Evolutionary conservation across 2,329 filamentous ascomycete genomes (phyloP).

Genomic region (Fusarium sp.): DNA sequence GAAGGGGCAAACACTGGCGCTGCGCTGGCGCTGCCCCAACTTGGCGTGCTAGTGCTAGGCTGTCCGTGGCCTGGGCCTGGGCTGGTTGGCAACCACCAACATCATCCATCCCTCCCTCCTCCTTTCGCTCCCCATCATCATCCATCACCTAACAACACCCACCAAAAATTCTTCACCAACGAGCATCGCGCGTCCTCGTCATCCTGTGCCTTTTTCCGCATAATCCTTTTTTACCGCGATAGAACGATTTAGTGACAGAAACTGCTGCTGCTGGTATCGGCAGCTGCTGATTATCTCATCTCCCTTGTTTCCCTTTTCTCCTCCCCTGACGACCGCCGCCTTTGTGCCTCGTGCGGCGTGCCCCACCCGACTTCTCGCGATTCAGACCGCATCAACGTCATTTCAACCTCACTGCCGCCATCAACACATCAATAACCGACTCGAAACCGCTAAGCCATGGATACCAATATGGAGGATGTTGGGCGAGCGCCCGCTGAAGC

Average conservation of each 20-base stretch:
- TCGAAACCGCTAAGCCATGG: constrained; percentile 67
- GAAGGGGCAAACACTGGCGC: constrained; percentile 19
- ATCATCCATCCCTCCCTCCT: constrained; percentile 35
- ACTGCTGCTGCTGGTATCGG: constrained; percentile 39
- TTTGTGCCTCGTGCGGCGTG: constrained; percentile 44
- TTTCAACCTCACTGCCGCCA: constrained; percentile 38
- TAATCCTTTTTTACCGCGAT: constrained; percentile 11
- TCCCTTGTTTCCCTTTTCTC: constrained; percentile 27
- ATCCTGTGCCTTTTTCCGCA: constrained; percentile 3
- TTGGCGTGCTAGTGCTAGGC: constrained; percentile 7
- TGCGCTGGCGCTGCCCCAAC: constrained; percentile 15
- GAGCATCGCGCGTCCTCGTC: constrained; percentile 15
- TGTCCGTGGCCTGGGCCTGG: not conserved
- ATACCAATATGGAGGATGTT: constrained; percentile 99
- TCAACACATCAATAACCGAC: constrained; percentile 20
- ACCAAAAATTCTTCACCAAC: constrained; percentile 38
- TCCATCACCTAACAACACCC: constrained; percentile 39
- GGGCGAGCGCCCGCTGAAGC: constrained; percentile 85
- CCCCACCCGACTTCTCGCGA: constrained; percentile 47
- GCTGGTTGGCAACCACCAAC: constrained; percentile 32
- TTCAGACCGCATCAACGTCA: constrained; percentile 47
- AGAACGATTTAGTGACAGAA: constrained; percentile 31
- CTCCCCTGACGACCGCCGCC: constrained; percentile 41
- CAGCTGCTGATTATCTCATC: constrained; percentile 35
- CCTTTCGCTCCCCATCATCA: constrained; percentile 39